Evolutionary conservation across 768 basidiomycete genomes (phyloP).

Genomic region (Leucosporidium creatinivorum): DNA sequence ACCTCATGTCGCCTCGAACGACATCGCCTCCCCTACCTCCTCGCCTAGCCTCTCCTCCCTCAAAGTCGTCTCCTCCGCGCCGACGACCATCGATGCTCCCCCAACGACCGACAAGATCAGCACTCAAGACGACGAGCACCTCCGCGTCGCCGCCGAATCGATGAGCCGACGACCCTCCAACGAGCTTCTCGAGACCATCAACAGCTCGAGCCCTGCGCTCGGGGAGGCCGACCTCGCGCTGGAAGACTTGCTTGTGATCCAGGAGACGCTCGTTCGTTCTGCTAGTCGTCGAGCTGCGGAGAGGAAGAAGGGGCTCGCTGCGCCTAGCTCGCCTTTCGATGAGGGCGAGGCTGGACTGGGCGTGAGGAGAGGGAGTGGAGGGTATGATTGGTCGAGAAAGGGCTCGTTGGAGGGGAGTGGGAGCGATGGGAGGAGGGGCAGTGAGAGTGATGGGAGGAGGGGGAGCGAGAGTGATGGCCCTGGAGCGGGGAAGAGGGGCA

Average conservation of each 20-base stretch:
- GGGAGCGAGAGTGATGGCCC: no score
- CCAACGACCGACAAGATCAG: no score
- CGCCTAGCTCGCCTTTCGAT: no score
- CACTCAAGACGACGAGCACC: not conserved
- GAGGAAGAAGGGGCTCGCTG: no score
- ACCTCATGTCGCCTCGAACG: not conserved
- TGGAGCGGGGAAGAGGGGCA: no score
- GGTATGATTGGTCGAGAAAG: no score
- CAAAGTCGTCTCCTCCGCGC: not conserved
- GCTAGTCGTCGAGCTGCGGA: not conserved
- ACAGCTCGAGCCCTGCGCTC: not conserved
- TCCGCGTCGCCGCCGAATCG: slow-evolving; percentile 2
- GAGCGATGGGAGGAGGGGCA: not conserved
- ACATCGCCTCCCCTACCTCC: not conserved
- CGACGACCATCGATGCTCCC: not conserved
- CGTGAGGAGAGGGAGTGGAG: no score
- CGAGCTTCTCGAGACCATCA: slow-evolving; percentile 10
- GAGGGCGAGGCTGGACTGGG: no score
- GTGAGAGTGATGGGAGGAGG: not conserved
- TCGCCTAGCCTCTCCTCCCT: not conserved
- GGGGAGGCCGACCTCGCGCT: not conserved
- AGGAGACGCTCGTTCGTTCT: slow-evolving; percentile 19
- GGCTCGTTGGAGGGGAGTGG: no score
- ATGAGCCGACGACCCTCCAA: slow-evolving; percentile 12
- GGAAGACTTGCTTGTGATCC: slow-evolving; percentile 17